Base-by-base conservation (phyloP, 2,329 filamentous ascomycete species). In the Aspergillus vadensis region DNA sequence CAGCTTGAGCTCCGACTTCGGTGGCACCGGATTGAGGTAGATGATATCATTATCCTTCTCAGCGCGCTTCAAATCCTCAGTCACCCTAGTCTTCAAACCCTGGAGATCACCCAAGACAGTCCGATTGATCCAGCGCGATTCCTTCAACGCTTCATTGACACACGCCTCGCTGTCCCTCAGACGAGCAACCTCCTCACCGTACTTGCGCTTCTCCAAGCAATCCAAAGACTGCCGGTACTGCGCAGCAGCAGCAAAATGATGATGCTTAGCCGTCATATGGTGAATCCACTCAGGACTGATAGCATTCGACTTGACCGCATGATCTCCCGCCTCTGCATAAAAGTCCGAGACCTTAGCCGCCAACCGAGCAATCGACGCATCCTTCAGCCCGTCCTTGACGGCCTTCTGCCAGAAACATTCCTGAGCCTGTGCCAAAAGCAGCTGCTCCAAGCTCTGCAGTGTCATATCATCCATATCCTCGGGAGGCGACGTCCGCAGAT, bases 321-420 rank as follows among this genome's bases (percentile, higher is more conserved):
- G 89, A 68, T 97, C 94, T 6, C 91, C 88, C 0, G 93, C 92
- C 57, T 88, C 81, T 56, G 88, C 90, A 77, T 98, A 99, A 47
- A 96, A 85, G 71, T 99, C 95, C 2, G 91, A 96, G 4, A 98
- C 92, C 63, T 92, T 88, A 3, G 92, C 92, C 4, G 95, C 93
- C 17, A 99, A 82, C 74, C 96, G 95, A 2, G 95, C 91, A 63
- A 99, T 96, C 0, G 90, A 91, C 1, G 88, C 90, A 73, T 99
- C 95, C 75, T 96, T 97, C 78, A 97, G 87, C 23, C 89, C 88
- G 73, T 97, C 94, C 80, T 96, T 93, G 60, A 96, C 93, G 0
- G 95, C 94, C 74, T 97, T 98, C 68, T 95, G 90, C 95, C 95
- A 99, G 77, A 95, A 98, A 74, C 93, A 98, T 78, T 99, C 95